Percentiles rank a stretch among this genome's conserved stretches.
phyloP scores from a whole-genome alignment of 116 monocot genomes.

The Phalaenopsis hybrid region DNA sequence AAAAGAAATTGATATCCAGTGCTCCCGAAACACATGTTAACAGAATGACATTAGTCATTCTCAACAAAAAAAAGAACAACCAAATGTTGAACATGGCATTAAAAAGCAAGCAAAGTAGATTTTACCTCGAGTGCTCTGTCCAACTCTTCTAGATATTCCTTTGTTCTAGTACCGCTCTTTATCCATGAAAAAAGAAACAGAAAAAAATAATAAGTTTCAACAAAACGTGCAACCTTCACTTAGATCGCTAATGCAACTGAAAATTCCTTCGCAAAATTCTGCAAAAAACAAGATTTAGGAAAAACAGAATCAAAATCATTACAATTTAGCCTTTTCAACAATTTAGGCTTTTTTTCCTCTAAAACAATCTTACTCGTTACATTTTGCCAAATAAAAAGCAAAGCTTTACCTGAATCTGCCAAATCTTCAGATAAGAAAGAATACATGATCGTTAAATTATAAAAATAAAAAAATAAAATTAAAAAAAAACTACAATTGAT shows the following conservation, averaged over 20 bases:
- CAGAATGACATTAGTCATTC: background rate
- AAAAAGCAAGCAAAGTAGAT: background rate
- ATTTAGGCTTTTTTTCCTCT: background rate
- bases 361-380: background rate
- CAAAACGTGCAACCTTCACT: background rate
- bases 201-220: constrained; percentile 1
- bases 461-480: too few relatives aligned
- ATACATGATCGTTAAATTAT: background rate
- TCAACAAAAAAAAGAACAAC: background rate
- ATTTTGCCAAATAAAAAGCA: background rate
- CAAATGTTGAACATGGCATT: background rate
- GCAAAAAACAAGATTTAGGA: background rate
- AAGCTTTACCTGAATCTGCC: background rate
- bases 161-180: constrained; percentile 78
- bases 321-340: background rate
- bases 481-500: background rate
- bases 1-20: background rate
- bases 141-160: constrained; percentile 67
- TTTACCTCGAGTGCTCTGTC: constrained; percentile 81
- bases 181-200: constrained; percentile 8
- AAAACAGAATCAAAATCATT: background rate
- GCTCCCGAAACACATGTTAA: background rate
- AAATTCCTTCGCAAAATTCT: background rate
- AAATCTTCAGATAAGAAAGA: background rate
- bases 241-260: background rate